Percentiles rank a stretch among this genome's conserved stretches.
Conservation (phyloP, 2,329 filamentous ascomycete species). For the Plenodomus lindquistii region DNA sequence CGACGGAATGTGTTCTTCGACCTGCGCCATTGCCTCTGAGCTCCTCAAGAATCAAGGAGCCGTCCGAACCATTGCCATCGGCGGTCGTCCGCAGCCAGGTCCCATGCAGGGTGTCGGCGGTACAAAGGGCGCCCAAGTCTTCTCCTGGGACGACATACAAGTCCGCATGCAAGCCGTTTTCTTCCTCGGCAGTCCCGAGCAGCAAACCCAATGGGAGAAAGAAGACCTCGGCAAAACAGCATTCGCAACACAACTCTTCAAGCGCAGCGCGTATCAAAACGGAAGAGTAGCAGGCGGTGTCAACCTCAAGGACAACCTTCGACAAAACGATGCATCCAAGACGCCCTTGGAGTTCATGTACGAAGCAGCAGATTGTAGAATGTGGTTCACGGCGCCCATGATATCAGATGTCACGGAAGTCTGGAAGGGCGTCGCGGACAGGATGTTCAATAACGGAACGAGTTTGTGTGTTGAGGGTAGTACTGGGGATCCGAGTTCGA, state of each 20-base stretch:
- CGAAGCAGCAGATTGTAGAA: slow-evolving; percentile 47
- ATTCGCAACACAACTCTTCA: slow-evolving; percentile 39
- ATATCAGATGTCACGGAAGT: slow-evolving; percentile 39
- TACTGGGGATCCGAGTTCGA: slow-evolving; percentile 31
- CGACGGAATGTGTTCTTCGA: slow-evolving; percentile 53
- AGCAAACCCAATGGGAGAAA: slow-evolving; percentile 34
- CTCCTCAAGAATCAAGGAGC: slow-evolving; percentile 51
- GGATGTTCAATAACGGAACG: slow-evolving; percentile 36
- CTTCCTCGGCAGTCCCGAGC: slow-evolving; percentile 34
- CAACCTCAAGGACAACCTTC: slow-evolving; percentile 44
- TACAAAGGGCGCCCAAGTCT: slow-evolving; percentile 49
- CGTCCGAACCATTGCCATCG: slow-evolving; percentile 49
- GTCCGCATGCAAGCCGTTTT: slow-evolving; percentile 36
- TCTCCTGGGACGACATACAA: slow-evolving; percentile 40
- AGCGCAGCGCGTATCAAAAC: slow-evolving; percentile 30
- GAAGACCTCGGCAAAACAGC: slow-evolving; percentile 37
- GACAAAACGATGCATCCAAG: slow-evolving; percentile 40
- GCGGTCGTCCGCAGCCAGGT: slow-evolving; percentile 46
- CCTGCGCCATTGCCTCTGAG: slow-evolving; percentile 53
- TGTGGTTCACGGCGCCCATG: slow-evolving; percentile 46
- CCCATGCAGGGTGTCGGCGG: slow-evolving; percentile 52
- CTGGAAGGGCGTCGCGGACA: slow-evolving; percentile 45
- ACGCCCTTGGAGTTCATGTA: slow-evolving; percentile 49
- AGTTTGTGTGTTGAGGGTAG: slow-evolving; percentile 34
- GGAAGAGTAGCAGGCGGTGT: slow-evolving; percentile 35